phyloP scores from a whole-genome alignment of 2,329 filamentous ascomycete genomes.

The Pestalotiopsis sp. region DNA sequence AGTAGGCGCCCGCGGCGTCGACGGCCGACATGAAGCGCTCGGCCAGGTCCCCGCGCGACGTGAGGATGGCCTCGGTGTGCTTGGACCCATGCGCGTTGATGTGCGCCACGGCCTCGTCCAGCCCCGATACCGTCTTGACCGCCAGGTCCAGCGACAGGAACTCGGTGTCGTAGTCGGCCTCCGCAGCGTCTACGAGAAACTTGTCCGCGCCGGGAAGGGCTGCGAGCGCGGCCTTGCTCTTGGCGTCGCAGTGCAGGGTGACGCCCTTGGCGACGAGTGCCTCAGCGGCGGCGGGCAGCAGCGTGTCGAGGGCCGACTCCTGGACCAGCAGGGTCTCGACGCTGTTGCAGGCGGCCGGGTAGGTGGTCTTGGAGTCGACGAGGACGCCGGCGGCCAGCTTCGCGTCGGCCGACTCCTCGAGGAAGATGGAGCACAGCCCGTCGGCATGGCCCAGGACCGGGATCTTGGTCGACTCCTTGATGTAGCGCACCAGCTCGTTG shows the following conservation, averaged over 20 bases:
- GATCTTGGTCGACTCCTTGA: constrained; percentile 90
- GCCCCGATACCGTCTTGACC: constrained; percentile 73
- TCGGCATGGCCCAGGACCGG: constrained; percentile 96
- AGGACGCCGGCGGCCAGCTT: constrained; percentile 75
- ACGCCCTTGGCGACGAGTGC: constrained; percentile 80
- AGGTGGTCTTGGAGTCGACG: constrained; percentile 90
- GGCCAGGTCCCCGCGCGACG: constrained; percentile 66
- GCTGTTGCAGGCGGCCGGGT: constrained; percentile 93
- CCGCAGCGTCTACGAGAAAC: constrained; percentile 65
- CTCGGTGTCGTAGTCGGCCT: constrained; percentile 83
- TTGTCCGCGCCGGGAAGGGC: constrained; percentile 39
- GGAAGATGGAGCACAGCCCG: constrained; percentile 85
- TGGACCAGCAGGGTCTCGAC: constrained; percentile 92
- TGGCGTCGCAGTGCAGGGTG: constrained; percentile 76
- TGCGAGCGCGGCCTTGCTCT: constrained; percentile 67
- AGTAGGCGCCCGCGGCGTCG: constrained; percentile 92
- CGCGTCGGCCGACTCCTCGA: constrained; percentile 77
- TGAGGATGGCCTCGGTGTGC: constrained; percentile 92
- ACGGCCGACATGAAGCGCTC: constrained; percentile 83
- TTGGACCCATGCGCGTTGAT: constrained; percentile 92
- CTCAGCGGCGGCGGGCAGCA: constrained; percentile 73
- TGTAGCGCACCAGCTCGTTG: constrained; percentile 86
- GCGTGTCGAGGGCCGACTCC: constrained; percentile 64
- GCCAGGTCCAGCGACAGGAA: constrained; percentile 85
- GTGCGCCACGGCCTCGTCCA: constrained; percentile 78